Evolutionary conservation across 352 stramenopile genomes (phyloP), one percentile per base, ranked within the genome.

Genomic region (Phytophthora ramorum): DNA sequence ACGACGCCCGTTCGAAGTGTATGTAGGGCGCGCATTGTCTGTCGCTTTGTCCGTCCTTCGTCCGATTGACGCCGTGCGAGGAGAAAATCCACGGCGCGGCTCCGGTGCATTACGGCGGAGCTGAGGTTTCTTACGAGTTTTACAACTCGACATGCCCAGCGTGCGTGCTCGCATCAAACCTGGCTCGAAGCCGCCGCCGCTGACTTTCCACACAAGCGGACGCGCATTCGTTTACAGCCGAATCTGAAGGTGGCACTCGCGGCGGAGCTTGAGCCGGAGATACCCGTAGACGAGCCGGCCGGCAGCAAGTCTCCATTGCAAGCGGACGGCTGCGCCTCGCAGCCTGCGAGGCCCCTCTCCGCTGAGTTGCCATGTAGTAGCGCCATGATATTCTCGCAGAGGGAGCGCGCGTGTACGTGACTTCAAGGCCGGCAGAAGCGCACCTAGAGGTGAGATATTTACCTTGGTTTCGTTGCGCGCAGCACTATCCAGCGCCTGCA

Each of bases 141-240:
- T 58, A 52, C 61, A 50, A 69, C 59, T 26, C 56, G 44, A 69
- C 53, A 67, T 63, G 61, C 48, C 49, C 60, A 66, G 54, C 61
- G 19, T 68, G 52, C 61, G 66, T 75, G 49, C 61, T 62, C 47
- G 52, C 30, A 46, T 50, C 16, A 44, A 37, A 16, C 52, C 26
- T 49, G 51, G 45, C 32, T 55, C 19, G 40, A 43, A 40, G 34
- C 28, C 4, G n/a, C 37, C 47, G 24, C 28, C 37, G 20, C 40
- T 46, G 61, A 35, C 68, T 63, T 69, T 72, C 63, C 53, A 69
- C 53, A 44, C 62, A 38, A 69, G 20, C 37, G 37, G 55, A 75
- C 66, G 34, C 51, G 35, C 45, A 66, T 62, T 60, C 46, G 53
- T 66, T 50, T 35, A 67, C 63, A 54, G 48, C 19, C 32, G 48